These are phyloP conservation scores for Starmerella ratchasimensis DNA, from an alignment of 805 yeast species.

Conservation along the genomic window DNA sequence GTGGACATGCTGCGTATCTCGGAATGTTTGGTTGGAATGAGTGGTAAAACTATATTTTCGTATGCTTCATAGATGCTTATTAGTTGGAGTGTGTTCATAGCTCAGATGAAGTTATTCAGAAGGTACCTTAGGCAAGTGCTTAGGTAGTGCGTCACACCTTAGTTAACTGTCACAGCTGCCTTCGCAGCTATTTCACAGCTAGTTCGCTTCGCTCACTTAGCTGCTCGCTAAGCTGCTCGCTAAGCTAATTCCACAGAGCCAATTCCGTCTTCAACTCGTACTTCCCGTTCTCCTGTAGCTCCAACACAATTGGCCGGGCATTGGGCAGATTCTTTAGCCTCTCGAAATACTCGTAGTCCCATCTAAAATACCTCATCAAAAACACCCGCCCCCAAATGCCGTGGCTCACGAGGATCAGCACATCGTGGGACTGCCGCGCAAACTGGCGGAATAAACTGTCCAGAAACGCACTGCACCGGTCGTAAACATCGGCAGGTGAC, in stretches of 20 bases:
- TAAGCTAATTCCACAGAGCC: conserved; percentile 46
- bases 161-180: no score
- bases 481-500: conserved; percentile 91
- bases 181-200: neutral
- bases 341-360: conserved; percentile 86
- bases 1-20: no score
- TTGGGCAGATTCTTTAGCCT: conserved; percentile 70
- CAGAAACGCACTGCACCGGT: conserved; percentile 78
- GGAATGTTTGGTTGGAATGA: no score
- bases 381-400: conserved; percentile 92
- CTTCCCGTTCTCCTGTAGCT: conserved; percentile 35
- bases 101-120: no score
- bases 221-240: no score
- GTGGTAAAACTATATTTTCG: no score
- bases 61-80: no score
- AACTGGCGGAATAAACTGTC: conserved; percentile 78
- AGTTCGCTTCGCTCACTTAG: neutral
- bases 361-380: conserved; percentile 84
- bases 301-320: conserved; percentile 73
- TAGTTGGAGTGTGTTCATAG: no score
- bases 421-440: conserved; percentile 50
- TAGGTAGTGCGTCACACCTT: no score
- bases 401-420: conserved; percentile 75
- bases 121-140: no score
- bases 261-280: conserved; percentile 49